These are phyloP conservation scores for Fusarium burgessii DNA, from an alignment of 2,329 filamentous ascomycete genomes.

Conservation along the genomic window DNA sequence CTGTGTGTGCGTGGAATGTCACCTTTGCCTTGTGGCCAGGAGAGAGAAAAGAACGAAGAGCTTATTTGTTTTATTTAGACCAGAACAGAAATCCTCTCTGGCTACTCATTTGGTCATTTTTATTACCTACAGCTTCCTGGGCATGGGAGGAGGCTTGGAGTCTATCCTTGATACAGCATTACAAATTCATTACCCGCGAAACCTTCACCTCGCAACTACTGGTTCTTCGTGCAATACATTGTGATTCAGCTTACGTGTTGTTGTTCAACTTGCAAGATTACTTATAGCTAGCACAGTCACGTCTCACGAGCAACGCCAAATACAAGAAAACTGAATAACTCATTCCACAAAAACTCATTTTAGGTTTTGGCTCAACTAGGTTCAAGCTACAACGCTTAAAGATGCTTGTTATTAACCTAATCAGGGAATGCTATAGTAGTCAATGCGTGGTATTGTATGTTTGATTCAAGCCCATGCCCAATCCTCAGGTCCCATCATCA, in stretches of 20 bases:
- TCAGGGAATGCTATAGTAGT: conserved; percentile 29
- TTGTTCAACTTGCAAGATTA: background rate
- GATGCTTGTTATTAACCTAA: conserved; percentile 31
- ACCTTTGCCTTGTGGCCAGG: conserved; percentile 1
- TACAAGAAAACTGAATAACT: background rate
- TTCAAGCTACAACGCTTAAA: conserved; percentile 18
- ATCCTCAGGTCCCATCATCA: conserved; percentile 10
- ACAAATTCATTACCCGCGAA: conserved; percentile 25
- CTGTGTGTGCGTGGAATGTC: conserved; percentile 8
- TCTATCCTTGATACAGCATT: conserved; percentile 39
- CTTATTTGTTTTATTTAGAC: conserved; percentile 16
- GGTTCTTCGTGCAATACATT: background rate
- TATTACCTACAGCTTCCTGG: background rate
- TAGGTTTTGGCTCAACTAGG: background rate
- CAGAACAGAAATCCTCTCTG: conserved; percentile 20
- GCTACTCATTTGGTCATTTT: conserved; percentile 21
- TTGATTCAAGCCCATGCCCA: conserved; percentile 21
- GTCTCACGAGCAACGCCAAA: background rate
- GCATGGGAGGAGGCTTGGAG: conserved; percentile 17
- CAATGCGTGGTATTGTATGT: conserved; percentile 24
- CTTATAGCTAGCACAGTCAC: background rate
- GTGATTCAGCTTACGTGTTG: background rate
- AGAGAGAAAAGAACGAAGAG: background rate
- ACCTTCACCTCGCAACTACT: background rate
- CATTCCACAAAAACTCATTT: background rate